Evolutionary conservation across 2,329 filamentous ascomycete genomes (phyloP).

Genomic region (Paecilomyces sp.): DNA sequence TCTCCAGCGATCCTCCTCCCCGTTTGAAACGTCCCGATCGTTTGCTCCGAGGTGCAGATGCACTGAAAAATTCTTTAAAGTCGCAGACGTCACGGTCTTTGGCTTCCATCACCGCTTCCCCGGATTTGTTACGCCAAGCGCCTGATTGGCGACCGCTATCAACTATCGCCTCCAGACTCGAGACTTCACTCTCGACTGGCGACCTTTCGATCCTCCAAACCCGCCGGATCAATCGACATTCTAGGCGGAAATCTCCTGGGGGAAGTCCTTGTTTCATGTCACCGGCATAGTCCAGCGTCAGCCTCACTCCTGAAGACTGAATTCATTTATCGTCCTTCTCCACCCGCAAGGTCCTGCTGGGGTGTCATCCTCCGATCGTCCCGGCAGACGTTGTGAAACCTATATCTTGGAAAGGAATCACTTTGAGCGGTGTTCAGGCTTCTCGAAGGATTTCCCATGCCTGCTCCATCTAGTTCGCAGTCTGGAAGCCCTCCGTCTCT

Average conservation of each 20-base stretch:
- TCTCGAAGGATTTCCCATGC: neutral
- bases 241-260: neutral
- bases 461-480: neutral
- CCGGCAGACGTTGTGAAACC: neutral
- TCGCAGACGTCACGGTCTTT: neutral
- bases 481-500: neutral
- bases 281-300: neutral
- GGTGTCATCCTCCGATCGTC: neutral
- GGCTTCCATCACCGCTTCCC: neutral
- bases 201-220: neutral
- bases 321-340: neutral
- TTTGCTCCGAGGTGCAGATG: neutral
- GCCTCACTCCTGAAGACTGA: neutral
- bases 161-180: neutral
- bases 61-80: neutral
- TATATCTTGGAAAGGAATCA: neutral
- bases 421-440: neutral
- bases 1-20: neutral
- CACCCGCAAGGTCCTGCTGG: neutral
- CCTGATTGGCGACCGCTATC: neutral
- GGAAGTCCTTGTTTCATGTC: neutral
- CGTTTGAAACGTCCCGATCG: neutral
- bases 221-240: neutral
- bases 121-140: neutral
- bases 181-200: neutral